These are phyloP conservation scores for Trichoderma arundinaceum DNA, from an alignment of 2,329 filamentous ascomycete genomes.

Conservation along the genomic window DNA sequence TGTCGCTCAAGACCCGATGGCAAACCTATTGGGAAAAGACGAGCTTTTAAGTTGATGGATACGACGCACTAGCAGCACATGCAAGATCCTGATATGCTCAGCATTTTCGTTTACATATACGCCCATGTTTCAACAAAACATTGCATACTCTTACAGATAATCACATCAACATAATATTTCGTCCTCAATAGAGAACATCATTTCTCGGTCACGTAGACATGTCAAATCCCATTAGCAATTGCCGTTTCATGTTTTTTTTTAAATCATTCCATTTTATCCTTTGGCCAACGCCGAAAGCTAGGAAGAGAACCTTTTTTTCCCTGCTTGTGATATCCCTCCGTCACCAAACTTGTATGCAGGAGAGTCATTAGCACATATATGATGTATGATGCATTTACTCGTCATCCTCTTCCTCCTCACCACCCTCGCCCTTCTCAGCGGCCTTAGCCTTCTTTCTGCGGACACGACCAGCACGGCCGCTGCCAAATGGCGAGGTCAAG, in stretches of 20 bases:
- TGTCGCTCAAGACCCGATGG: constrained; percentile 85
- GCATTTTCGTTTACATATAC: neutral
- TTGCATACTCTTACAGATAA: too few relatives aligned
- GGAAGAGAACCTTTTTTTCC: constrained; percentile 49
- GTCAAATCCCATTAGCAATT: constrained; percentile 2
- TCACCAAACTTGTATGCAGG: constrained; percentile 40
- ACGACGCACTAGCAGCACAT: neutral
- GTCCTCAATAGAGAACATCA: too few relatives aligned
- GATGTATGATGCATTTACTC: constrained; percentile 55
- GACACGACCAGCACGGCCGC: constrained; percentile 95
- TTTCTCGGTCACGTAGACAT: neutral
- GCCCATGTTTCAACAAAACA: neutral
- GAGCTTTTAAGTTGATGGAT: constrained; percentile 57
- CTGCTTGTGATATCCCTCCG: constrained; percentile 47
- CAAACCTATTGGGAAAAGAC: constrained; percentile 76
- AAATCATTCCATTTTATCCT: constrained; percentile 54
- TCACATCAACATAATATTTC: too few relatives aligned
- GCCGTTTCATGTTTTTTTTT: constrained; percentile 25
- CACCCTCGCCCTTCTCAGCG: constrained; percentile 81
- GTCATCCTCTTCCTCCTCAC: constrained; percentile 86
- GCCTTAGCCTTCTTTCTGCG: constrained; percentile 99
- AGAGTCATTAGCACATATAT: constrained; percentile 42
- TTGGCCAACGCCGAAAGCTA: constrained; percentile 59
- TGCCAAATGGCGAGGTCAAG: constrained; percentile 95
- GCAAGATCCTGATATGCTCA: neutral